Evolutionary conservation across 2,329 filamentous ascomycete species (phyloP).

Genomic region (Calonectria fujianensis): DNA sequence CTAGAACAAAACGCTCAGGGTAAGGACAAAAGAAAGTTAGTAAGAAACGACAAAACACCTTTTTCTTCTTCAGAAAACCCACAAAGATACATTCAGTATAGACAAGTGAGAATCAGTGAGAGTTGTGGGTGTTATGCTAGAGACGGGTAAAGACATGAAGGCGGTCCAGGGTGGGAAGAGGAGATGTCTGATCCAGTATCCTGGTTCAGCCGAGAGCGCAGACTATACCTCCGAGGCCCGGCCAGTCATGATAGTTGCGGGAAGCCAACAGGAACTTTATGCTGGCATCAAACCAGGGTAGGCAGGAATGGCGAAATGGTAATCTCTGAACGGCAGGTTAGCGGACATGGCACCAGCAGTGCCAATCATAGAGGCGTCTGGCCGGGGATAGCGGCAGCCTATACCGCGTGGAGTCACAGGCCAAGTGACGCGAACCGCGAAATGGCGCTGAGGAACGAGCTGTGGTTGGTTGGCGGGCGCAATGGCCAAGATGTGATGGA

Average conservation of each 20-base stretch:
- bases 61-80: not conserved
- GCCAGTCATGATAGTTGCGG: constrained; percentile 21
- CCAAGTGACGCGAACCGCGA: constrained; percentile 42
- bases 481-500: constrained; percentile 32
- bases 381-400: constrained; percentile 50
- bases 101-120: not conserved
- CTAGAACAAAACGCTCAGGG: constrained; percentile 22
- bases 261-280: constrained; percentile 29
- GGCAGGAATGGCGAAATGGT: constrained; percentile 38
- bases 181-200: constrained; percentile 32
- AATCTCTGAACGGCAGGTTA: constrained; percentile 47
- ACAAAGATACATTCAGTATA: constrained; percentile 1
- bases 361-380: constrained; percentile 49
- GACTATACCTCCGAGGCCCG: not conserved
- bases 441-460: constrained; percentile 35
- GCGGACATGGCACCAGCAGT: constrained; percentile 48
- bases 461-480: constrained; percentile 50
- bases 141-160: constrained; percentile 3
- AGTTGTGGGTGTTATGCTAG: not conserved
- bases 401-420: constrained; percentile 42
- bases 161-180: constrained; percentile 22
- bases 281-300: constrained; percentile 36
- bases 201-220: constrained; percentile 15
- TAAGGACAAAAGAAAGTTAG: not conserved
- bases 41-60: not conserved